A percentile compares a stretch with the other conserved stretches of the same genome.
These are phyloP conservation scores for Asclepias syriaca DNA, from an alignment of 257 asterid genomes.

Conservation along the genomic window DNA sequence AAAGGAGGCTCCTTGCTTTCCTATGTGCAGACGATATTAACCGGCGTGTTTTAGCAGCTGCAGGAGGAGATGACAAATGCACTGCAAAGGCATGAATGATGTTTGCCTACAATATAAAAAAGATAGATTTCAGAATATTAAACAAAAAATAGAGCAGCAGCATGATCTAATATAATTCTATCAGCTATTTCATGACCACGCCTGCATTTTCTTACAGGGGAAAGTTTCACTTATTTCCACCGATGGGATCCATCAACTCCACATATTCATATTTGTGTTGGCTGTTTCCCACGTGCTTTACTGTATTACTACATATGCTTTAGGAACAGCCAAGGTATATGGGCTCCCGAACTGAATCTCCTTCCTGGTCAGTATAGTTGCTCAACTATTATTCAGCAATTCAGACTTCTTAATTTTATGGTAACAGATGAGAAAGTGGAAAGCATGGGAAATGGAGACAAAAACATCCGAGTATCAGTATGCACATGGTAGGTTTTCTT, in stretches of 20 bases:
- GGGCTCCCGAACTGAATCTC: neutral
- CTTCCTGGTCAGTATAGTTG: neutral
- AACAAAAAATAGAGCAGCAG: neutral
- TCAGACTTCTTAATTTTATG: neutral
- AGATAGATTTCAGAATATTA: neutral
- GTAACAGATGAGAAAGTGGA: constrained; percentile 73
- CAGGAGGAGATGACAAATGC: constrained; percentile 45
- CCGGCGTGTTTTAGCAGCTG: constrained; percentile 40
- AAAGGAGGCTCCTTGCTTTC: constrained; percentile 26
- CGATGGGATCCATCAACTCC: constrained; percentile 74
- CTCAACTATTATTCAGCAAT: neutral
- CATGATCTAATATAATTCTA: neutral
- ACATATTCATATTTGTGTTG: constrained; percentile 60
- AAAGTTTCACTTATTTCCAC: constrained; percentile 55
- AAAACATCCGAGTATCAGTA: constrained; percentile 53
- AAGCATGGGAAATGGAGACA: constrained; percentile 73
- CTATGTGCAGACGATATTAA: constrained; percentile 12
- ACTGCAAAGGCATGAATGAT: constrained; percentile 32
- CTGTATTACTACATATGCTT: constrained; percentile 48
- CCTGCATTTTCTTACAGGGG: constrained; percentile 36
- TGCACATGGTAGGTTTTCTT: constrained; percentile 39
- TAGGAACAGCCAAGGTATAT: constrained; percentile 58
- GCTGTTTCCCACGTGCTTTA: constrained; percentile 51
- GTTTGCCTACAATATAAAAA: neutral
- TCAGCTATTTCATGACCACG: neutral